Evolutionary conservation across 2,329 filamentous ascomycete genomes (phyloP), one percentile per base, ranked within the genome.

Genomic region (Dothidotthia symphoricarpi): DNA sequence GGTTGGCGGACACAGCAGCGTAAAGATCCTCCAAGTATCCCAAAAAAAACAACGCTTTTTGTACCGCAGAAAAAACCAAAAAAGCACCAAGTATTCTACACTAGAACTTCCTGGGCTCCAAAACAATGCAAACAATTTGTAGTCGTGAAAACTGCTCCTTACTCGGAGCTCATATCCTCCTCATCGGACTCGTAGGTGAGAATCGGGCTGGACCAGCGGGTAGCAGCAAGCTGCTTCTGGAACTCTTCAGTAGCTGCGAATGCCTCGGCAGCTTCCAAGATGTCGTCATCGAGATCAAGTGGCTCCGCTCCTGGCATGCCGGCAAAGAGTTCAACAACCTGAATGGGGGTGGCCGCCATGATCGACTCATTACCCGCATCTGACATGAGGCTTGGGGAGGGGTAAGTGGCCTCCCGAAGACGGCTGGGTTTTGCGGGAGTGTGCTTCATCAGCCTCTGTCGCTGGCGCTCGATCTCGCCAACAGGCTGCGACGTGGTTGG

Each of bases 361-460:
- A 53, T 38, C 12, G 56, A 51, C 15, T 49, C 42, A 27, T 50
- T 53, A 19, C 57, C 57, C 12, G 49, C 51, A 17, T 63, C 57
- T 4, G 59, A 61, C 14, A 53, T 19, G 10, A 59, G 31, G 33
- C 57, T 62, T 3, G 62, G 62, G 2, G 60, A 63, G 4, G 60
- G 59, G n/a, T 62, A 51, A n/a, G 47, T 55, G 11, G 57, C 53
- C 29, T 64, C 50, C 13, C 61, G 55, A 9, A 66, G 61, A 22
- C 61, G 56, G 34, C 57, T 62, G 9, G 60, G 59, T 39, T 62
- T 64, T 14, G 53, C 53, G 3, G 63, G 63, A 3, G 60, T 64
- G 34, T 64, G 57, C 47, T 62, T 64, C 50, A 60, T 55, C 7
- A 57, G 34, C 34, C 47, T 55, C 19, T 57, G 51, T 13, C 63